Conservation (phyloP, 129 eudicot genomes). For the Pseudognaphalium luteoalbum region DNA sequence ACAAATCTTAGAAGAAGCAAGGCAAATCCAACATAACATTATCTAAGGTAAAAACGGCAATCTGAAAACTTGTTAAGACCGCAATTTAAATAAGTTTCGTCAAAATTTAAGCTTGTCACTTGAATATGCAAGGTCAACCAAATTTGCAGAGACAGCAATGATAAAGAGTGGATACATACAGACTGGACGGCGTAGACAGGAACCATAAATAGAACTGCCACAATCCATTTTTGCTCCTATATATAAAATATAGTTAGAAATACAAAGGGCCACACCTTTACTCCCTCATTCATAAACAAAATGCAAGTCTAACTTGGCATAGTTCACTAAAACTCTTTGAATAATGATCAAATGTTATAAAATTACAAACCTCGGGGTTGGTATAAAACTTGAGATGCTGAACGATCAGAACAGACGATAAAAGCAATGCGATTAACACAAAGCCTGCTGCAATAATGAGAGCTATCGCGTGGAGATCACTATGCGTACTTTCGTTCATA, state of each 20-base stretch:
- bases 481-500: conserved; percentile 32
- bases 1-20: not conserved
- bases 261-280: not conserved
- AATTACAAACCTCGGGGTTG: conserved; percentile 60
- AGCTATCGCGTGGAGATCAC: conserved; percentile 47
- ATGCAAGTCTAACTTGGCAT: not conserved
- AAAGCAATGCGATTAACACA: conserved; percentile 55
- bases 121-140: too few relatives aligned
- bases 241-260: not conserved
- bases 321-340: not conserved
- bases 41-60: not conserved
- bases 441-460: conserved; percentile 60
- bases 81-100: too few relatives aligned
- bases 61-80: too few relatives aligned
- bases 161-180: conserved; percentile 46
- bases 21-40: not conserved
- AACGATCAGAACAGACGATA: conserved; percentile 55
- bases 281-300: not conserved
- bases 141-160: not conserved
- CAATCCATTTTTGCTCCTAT: conserved; percentile 99
- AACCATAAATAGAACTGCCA: conserved; percentile 83
- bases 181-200: conserved; percentile 86
- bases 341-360: not conserved
- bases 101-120: too few relatives aligned
- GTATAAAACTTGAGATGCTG: conserved; percentile 82